Percentiles rank a stretch among this genome's conserved stretches.
Evolutionary conservation across 1,139 yeast species (phyloP).

Genomic region (Kurtzmaniella quercitrusa): DNA sequence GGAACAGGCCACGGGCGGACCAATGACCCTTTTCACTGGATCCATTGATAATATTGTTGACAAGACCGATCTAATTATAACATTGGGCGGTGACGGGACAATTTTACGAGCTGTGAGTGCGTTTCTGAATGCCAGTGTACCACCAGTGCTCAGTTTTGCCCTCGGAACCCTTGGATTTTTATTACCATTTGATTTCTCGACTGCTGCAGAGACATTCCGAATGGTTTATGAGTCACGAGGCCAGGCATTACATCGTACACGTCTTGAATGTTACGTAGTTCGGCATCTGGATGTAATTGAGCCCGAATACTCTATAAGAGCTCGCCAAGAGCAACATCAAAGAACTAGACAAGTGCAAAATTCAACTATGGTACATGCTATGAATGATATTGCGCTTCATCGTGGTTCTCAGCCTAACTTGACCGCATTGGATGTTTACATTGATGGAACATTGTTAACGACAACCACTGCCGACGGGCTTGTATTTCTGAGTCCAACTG

Average conservation of each 20-base stretch:
- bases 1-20: background rate
- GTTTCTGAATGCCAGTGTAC: slow-evolving; percentile 68
- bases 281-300: slow-evolving; percentile 18
- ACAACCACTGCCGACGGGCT: slow-evolving; percentile 92
- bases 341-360: slow-evolving; percentile 13
- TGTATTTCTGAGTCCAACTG: slow-evolving; percentile 84
- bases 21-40: slow-evolving; percentile 50
- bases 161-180: slow-evolving; percentile 90
- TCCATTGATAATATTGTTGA: slow-evolving; percentile 49
- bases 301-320: slow-evolving; percentile 3
- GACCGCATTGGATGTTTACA: slow-evolving; percentile 73
- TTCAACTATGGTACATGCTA: slow-evolving; percentile 56
- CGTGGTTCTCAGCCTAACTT: slow-evolving; percentile 87
- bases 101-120: slow-evolving; percentile 66
- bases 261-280: slow-evolving; percentile 75
- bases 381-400: slow-evolving; percentile 88
- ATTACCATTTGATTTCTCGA: slow-evolving; percentile 76
- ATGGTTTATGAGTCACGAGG: slow-evolving; percentile 66
- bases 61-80: slow-evolving; percentile 69
- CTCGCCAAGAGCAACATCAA: slow-evolving; percentile 3
- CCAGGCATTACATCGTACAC: slow-evolving; percentile 66
- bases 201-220: slow-evolving; percentile 57
- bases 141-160: slow-evolving; percentile 86
- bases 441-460: slow-evolving; percentile 79
- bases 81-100: slow-evolving; percentile 96